Evolutionary conservation across 495 filamentous ascomycete species (phyloP).

Genomic region (Neurospora sp.): DNA sequence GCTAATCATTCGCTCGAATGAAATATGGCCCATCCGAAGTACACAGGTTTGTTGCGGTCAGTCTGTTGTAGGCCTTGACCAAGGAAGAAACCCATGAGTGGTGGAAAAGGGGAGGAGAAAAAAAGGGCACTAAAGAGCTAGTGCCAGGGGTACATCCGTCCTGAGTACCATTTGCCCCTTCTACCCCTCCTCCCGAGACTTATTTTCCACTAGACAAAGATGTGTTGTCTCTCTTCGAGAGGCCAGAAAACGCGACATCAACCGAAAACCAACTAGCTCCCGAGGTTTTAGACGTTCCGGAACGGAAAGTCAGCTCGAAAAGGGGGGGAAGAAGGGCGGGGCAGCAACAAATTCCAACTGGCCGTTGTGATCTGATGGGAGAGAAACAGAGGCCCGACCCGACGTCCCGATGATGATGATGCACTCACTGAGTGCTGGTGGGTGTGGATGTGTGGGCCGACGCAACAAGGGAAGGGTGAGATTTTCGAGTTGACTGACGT

Average conservation of each 20-base stretch:
- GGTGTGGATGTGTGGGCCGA: background rate
- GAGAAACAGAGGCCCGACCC: background rate
- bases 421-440: background rate
- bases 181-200: background rate
- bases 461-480: background rate
- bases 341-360: background rate
- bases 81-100: too few species aligned
- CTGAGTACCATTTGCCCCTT: background rate
- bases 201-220: background rate
- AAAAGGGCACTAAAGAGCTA: background rate
- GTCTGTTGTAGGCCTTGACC: too few species aligned
- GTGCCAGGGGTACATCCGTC: background rate
- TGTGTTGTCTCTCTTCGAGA: background rate
- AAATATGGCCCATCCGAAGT: background rate
- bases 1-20: background rate
- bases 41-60: too few species aligned
- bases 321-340: background rate
- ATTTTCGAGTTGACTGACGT: background rate
- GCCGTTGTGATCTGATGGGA: background rate
- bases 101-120: background rate
- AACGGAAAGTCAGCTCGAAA: background rate
- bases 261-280: background rate
- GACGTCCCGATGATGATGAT: background rate
- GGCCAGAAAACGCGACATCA: background rate
- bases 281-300: background rate